These are phyloP conservation scores for Thuidium tamariscinum DNA, from an alignment of 225 moss, liverwort and hornwort species.

Conservation along the genomic window DNA sequence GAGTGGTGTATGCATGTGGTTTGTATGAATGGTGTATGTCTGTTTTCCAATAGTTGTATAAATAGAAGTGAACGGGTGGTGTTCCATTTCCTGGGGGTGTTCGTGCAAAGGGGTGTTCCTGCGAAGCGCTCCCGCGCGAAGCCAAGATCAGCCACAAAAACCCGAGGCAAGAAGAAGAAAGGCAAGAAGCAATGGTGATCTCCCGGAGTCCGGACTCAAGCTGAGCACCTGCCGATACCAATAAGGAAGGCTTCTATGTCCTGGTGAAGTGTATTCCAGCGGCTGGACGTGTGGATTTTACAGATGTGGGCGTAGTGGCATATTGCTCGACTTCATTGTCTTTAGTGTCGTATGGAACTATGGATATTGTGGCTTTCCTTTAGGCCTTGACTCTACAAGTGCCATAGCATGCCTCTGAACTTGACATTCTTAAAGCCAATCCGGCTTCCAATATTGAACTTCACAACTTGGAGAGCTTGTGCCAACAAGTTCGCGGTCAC, in stretches of 20 bases:
- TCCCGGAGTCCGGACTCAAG: background rate
- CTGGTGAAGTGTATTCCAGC: background rate
- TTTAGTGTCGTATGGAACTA: background rate
- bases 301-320: background rate
- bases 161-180: conserved; percentile 82
- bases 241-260: background rate
- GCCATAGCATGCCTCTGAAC: conserved; percentile 3
- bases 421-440: background rate
- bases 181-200: conserved; percentile 90
- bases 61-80: conserved; percentile 23
- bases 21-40: too few species aligned
- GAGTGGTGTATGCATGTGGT: too few species aligned
- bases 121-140: conserved; percentile 40
- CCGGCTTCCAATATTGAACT: background rate
- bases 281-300: background rate
- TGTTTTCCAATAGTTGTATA: too few species aligned
- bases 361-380: background rate
- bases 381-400: too few species aligned
- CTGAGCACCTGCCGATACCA: background rate
- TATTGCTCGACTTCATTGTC: background rate
- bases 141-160: conserved; percentile 46
- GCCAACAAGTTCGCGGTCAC: background rate
- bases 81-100: conserved; percentile 26
- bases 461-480: background rate
- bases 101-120: too few species aligned